A percentile compares a stretch with the other conserved stretches of the same genome.
Evolutionary conservation across 441 rosid species (phyloP).

Genomic region (Populus hybrid): DNA sequence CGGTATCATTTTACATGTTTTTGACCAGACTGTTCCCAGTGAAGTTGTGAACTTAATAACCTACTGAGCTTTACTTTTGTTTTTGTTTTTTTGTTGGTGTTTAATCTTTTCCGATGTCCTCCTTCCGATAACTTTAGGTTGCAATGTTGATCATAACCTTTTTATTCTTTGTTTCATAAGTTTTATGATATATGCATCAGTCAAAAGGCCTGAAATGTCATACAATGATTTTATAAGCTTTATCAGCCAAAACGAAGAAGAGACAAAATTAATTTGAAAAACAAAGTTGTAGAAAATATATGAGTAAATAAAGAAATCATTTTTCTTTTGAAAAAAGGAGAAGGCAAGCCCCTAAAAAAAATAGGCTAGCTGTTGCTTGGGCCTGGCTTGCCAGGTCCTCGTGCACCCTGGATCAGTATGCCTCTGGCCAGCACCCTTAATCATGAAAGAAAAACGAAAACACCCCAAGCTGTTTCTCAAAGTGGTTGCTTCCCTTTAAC

Average conservation of each 20-base stretch:
- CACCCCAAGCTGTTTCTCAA: not conserved
- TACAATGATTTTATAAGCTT: not conserved
- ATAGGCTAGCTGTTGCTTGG: not conserved
- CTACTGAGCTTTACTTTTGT: not conserved
- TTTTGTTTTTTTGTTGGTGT: not conserved
- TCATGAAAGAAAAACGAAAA: not conserved
- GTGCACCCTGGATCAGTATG: not conserved
- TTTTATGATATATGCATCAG: not conserved
- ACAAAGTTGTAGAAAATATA: too few species aligned
- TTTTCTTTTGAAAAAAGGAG: not conserved
- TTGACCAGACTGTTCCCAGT: not conserved
- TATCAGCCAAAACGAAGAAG: not conserved
- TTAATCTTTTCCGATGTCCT: not conserved
- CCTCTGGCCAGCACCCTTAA: not conserved
- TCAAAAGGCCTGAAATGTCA: not conserved
- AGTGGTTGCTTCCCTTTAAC: not conserved
- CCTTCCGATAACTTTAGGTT: not conserved
- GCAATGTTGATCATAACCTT: too few species aligned
- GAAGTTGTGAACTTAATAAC: too few species aligned
- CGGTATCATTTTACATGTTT: constrained; percentile 6
- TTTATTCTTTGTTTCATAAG: too few species aligned
- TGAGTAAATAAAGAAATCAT: too few species aligned
- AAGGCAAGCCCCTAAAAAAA: too few species aligned
- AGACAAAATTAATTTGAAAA: not conserved
- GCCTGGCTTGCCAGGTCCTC: not conserved